Conservation (phyloP, 805 yeast species). For the Myxozyma mucilagina region DNA sequence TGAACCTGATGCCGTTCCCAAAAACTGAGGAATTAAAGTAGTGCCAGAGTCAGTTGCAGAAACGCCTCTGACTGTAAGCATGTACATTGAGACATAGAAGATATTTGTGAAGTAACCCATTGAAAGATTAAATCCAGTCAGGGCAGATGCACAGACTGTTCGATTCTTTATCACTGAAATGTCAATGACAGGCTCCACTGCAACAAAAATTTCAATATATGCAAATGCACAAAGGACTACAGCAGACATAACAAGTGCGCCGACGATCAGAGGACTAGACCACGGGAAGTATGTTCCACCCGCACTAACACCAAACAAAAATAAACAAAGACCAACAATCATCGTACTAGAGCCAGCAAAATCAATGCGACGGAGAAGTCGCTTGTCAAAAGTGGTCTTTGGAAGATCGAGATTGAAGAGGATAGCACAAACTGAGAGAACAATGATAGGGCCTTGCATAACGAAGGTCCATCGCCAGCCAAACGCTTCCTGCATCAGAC, state of each 20-base stretch:
- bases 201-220: constrained; percentile 52
- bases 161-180: constrained; percentile 54
- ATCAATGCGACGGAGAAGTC: constrained; percentile 61
- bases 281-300: constrained; percentile 60
- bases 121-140: constrained; percentile 69
- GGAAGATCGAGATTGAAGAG: constrained; percentile 33
- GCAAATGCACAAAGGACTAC: constrained; percentile 46
- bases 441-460: constrained; percentile 44
- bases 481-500: constrained; percentile 50
- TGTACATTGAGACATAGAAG: constrained; percentile 70
- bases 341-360: constrained; percentile 61
- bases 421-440: constrained; percentile 44
- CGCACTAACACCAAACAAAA: constrained; percentile 64
- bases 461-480: constrained; percentile 66
- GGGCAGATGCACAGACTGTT: constrained; percentile 63
- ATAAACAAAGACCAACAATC: constrained; percentile 55
- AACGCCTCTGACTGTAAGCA: constrained; percentile 54
- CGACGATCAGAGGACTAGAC: constrained; percentile 46
- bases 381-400: constrained; percentile 41
- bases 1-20: constrained; percentile 68
- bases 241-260: constrained; percentile 41
- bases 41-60: constrained; percentile 58
- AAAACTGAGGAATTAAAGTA: constrained; percentile 54
- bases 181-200: constrained; percentile 69
- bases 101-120: constrained; percentile 65